Conservation (phyloP, 768 basidiomycete species). For the Cystobasidiopsis lactophilus region DNA sequence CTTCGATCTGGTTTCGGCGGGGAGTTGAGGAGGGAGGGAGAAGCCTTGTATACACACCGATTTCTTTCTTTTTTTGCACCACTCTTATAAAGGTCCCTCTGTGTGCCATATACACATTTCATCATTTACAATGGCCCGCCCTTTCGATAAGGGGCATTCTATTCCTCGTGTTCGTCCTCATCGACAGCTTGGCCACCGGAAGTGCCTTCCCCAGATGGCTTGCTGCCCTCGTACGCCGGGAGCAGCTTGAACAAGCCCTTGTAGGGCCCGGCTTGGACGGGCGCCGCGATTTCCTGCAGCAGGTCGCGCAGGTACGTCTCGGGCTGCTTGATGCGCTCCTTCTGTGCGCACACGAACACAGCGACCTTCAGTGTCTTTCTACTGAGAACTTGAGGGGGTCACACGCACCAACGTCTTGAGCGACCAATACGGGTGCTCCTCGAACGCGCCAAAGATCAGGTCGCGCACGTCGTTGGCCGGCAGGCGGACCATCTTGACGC, state of each 20-base stretch:
- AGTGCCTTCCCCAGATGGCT: neutral
- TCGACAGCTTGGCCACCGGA: too few relatives aligned
- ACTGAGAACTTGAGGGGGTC: too few relatives aligned
- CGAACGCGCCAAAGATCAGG: slow-evolving; percentile 53
- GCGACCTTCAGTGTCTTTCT: too few relatives aligned
- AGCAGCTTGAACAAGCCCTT: slow-evolving; percentile 63
- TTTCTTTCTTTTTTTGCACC: too few relatives aligned
- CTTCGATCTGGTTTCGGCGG: too few relatives aligned
- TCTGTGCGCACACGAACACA: neutral
- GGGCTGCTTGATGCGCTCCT: slow-evolving; percentile 38
- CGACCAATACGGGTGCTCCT: slow-evolving; percentile 57
- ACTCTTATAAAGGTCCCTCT: too few relatives aligned
- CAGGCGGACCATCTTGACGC: slow-evolving; percentile 41
- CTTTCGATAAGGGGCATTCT: too few relatives aligned
- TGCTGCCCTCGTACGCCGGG: slow-evolving; percentile 39
- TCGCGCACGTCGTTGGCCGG: slow-evolving; percentile 72
- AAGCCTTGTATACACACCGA: too few relatives aligned
- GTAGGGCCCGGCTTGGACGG: slow-evolving; percentile 58
- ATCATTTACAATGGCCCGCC: too few relatives aligned
- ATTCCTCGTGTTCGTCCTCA: too few relatives aligned
- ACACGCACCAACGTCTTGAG: slow-evolving; percentile 36
- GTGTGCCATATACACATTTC: too few relatives aligned
- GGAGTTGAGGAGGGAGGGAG: too few relatives aligned
- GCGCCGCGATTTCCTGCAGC: slow-evolving; percentile 46
- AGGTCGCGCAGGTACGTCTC: slow-evolving; percentile 71